These are phyloP conservation scores for Podospora pseudocomata DNA, from an alignment of 495 filamentous ascomycete species.

Conservation along the genomic window DNA sequence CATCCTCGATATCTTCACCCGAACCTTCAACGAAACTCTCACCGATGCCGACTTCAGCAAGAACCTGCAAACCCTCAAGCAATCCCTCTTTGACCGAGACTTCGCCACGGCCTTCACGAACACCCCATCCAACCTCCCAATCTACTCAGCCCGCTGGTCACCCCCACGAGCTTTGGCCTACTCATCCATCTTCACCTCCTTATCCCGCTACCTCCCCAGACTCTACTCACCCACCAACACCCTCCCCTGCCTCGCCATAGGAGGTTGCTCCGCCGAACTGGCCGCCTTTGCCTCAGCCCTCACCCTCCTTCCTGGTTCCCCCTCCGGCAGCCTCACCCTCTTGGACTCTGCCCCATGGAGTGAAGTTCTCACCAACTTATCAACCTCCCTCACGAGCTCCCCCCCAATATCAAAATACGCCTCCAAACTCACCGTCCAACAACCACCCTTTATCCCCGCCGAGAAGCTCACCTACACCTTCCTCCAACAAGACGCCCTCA, in stretches of 20 bases:
- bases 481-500: constrained; percentile 60
- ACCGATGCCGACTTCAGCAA: constrained; percentile 34
- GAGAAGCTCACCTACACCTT: constrained; percentile 48
- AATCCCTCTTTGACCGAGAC: constrained; percentile 77
- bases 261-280: constrained; percentile 84
- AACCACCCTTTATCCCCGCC: constrained; percentile 36
- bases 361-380: constrained; percentile 54
- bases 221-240: neutral
- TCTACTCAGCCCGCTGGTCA: constrained; percentile 86
- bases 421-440: constrained; percentile 42
- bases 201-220: constrained; percentile 7
- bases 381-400: constrained; percentile 41
- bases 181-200: constrained; percentile 52
- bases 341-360: constrained; percentile 82
- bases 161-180: constrained; percentile 79
- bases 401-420: constrained; percentile 54
- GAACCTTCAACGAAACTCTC: constrained; percentile 51
- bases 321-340: constrained; percentile 46
- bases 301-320: constrained; percentile 38
- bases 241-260: constrained; percentile 60
- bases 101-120: constrained; percentile 74
- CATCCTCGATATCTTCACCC: constrained; percentile 72
- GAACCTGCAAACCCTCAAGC: constrained; percentile 74
- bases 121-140: constrained; percentile 58
- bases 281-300: constrained; percentile 68